phyloP scores from a whole-genome alignment of 163 green algal genomes.

The Volvox carteri region DNA sequence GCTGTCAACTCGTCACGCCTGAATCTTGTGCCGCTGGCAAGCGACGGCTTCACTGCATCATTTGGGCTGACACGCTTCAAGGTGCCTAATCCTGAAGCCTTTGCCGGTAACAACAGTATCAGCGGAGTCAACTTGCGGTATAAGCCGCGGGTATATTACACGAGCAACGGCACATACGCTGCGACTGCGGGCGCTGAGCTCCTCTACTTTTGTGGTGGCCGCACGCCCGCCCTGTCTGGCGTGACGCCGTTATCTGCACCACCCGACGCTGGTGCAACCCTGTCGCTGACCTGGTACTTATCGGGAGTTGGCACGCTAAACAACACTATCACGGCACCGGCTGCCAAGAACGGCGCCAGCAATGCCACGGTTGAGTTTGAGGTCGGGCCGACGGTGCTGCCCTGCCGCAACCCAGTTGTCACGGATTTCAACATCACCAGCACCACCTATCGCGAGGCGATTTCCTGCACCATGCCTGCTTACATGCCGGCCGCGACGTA shows the following conservation, averaged over 20 bases:
- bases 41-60: background rate
- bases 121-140: background rate
- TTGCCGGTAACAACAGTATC: constrained; percentile 11
- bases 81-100: background rate
- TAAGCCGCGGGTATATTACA: constrained; percentile 6
- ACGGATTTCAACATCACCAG: background rate
- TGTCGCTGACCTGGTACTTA: constrained; percentile 20
- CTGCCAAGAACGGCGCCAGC: background rate
- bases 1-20: background rate
- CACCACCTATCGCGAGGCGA: constrained; percentile 44
- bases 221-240: background rate
- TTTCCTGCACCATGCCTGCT: constrained; percentile 59
- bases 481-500: constrained; percentile 58
- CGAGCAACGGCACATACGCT: background rate
- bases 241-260: background rate
- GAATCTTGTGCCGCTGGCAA: background rate
- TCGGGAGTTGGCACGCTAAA: constrained; percentile 8
- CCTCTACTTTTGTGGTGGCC: constrained; percentile 22
- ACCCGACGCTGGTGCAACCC: background rate
- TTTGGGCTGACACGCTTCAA: constrained; percentile 14
- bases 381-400: background rate
- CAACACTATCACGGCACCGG: background rate
- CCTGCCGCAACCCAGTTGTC: constrained; percentile 45
- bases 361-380: constrained; percentile 35
- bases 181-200: background rate